Conservation (phyloP, 805 yeast genomes). For the Suhomyces sp. region DNA sequence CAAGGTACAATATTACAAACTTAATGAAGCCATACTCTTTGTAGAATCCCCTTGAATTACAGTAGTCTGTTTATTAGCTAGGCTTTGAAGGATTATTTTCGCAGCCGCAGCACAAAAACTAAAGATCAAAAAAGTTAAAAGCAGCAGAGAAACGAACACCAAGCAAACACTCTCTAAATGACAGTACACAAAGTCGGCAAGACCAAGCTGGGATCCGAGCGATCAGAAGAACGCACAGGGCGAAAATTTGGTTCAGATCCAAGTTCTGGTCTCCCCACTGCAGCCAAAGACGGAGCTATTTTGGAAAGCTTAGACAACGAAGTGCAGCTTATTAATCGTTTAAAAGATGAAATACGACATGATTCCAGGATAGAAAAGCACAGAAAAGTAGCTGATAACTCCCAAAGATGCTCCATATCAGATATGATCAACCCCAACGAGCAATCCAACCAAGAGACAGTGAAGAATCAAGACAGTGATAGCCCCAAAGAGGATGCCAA, state of each 20-base stretch:
- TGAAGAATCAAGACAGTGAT: no score
- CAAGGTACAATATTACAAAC: no score
- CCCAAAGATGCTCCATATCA: neutral
- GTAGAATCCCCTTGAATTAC: no score
- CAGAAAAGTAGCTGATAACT: neutral
- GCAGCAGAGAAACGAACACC: neutral
- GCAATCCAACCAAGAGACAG: no score
- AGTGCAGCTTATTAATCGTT: neutral
- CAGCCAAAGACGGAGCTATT: slow-evolving; percentile 1
- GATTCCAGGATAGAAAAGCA: neutral
- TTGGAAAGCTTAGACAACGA: slow-evolving; percentile 4
- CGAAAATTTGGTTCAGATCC: neutral
- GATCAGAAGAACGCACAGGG: neutral
- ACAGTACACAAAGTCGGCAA: neutral
- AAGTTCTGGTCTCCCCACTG: neutral
- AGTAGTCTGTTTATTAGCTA: no score
- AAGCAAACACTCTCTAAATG: neutral
- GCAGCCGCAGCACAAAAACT: neutral
- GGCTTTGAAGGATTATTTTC: neutral
- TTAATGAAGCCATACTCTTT: no score
- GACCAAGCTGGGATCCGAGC: neutral
- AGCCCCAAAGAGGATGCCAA: no score
- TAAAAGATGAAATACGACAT: slow-evolving; percentile 3
- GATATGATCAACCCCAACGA: neutral
- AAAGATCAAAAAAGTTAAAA: neutral